Conservation (phyloP, 2,329 filamentous ascomycete species). For the Diaporthe citri region DNA sequence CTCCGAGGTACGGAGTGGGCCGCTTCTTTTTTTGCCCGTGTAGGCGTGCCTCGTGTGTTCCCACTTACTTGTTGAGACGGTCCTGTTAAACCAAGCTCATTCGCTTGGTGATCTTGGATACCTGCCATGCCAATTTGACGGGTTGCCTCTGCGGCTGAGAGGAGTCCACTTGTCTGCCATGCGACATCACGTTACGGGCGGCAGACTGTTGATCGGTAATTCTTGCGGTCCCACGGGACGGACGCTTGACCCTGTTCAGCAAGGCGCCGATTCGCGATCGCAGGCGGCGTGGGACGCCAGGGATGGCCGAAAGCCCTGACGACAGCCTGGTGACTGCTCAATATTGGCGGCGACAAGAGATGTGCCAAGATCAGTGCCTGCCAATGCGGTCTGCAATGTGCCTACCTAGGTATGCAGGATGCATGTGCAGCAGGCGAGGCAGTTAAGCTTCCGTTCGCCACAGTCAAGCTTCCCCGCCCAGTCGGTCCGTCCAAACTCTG, state of each 20-base stretch:
- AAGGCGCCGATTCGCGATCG: background rate
- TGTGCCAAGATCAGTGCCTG: slow-evolving; percentile 14
- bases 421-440: background rate
- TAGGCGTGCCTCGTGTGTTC: background rate
- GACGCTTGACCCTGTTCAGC: background rate
- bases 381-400: slow-evolving; percentile 3
- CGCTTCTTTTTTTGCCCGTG: background rate
- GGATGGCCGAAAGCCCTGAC: background rate
- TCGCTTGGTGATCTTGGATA: background rate
- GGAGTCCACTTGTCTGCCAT: background rate
- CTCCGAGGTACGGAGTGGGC: slow-evolving; percentile 3
- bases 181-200: background rate
- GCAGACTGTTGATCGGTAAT: background rate
- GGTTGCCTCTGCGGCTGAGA: slow-evolving; percentile 12
- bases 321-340: background rate
- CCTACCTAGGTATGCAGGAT: background rate
- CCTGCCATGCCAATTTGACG: background rate
- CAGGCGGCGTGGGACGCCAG: background rate
- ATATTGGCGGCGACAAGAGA: slow-evolving; percentile 1
- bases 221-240: background rate
- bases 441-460: slow-evolving; percentile 16
- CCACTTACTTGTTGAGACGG: background rate
- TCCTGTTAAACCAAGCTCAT: background rate
- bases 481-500: slow-evolving; percentile 9
- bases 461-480: slow-evolving; percentile 24